Base-by-base conservation (phyloP, 2,329 filamentous ascomycete species). In the Cordyceps farinosa region DNA sequence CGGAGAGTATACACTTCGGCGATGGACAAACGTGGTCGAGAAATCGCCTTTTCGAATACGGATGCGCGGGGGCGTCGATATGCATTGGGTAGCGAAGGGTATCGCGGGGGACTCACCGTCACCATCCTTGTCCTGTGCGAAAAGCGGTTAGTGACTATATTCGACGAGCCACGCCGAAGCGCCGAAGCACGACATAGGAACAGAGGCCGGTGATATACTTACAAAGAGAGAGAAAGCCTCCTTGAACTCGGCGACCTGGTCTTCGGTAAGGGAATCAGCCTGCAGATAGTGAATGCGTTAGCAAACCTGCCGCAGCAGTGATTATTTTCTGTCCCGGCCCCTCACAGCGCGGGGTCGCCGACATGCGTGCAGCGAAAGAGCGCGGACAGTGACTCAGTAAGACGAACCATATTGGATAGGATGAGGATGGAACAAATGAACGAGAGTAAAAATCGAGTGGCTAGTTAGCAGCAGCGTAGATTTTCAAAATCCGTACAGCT, bases 191-290 rank as follows among this genome's bases (percentile, higher is more conserved):
- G 13, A 66, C 56, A 54, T 38, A 56, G 11, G 8, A 38, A 7
- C 13, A 17, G 29, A 15, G 40, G 38, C 45, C 47, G 11, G 40
- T 59, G 27, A 50, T 52, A 17, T 30, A 80, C 95, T 89, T 89
- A 99, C 95, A 81, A 99, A 99, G 70, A 99, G 91, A 78, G 95
- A 99, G 84, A 99, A 99, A 62, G 95, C 95, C 84, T 99, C 95
- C 90, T 98, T 99, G 86, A 98, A 99, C 84, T 99, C 95, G 78
- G 95, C 98, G 78, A 99, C 95, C 87, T 99, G 95, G 84, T 99
- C 95, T 86, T 99, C 95, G 73, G 95, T 98, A 76, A 99, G 90
- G 79, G 94, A 94, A 79, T 99, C 95, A 79, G 94, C 94, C 94
- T 98, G 78, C 62, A 61, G 45, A 54, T 58, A 62, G 66, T 58